These are phyloP conservation scores for Didymella arachidicola DNA, from an alignment of 2,329 filamentous ascomycete species.

Conservation along the genomic window DNA sequence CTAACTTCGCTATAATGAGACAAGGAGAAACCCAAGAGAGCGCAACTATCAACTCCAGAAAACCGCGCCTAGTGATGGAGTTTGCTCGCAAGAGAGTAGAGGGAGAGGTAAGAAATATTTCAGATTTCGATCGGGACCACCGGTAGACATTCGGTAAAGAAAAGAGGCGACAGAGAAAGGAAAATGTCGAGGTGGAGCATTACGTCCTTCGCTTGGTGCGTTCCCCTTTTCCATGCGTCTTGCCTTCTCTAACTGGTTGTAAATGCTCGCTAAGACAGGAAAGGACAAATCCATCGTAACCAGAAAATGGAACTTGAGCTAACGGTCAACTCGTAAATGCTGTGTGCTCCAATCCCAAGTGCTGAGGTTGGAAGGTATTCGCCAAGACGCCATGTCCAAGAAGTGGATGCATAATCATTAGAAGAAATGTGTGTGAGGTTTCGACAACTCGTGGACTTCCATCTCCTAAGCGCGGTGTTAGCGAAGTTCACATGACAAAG, in stretches of 20 bases:
- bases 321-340: constrained; percentile 52
- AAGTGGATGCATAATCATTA: constrained; percentile 64
- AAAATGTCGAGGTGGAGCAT: constrained; percentile 37
- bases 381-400: constrained; percentile 54
- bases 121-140: constrained; percentile 30
- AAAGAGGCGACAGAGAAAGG: constrained; percentile 40
- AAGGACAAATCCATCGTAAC: constrained; percentile 51
- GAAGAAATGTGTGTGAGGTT: constrained; percentile 99
- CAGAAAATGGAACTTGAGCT: constrained; percentile 52
- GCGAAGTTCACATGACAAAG: constrained; percentile 26
- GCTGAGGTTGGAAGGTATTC: constrained; percentile 47
- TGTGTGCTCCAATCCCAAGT: constrained; percentile 48
- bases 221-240: constrained; percentile 34
- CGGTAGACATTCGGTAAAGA: constrained; percentile 32
- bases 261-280: constrained; percentile 54
- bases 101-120: constrained; percentile 32
- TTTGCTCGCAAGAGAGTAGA: constrained; percentile 22
- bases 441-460: constrained; percentile 98
- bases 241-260: constrained; percentile 46
- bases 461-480: constrained; percentile 78
- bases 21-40: constrained; percentile 29
- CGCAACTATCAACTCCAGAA: constrained; percentile 26
- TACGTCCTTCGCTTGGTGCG: constrained; percentile 29
- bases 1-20: constrained; percentile 30
- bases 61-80: constrained; percentile 34